A percentile compares a stretch with the other conserved stretches of the same genome.
Evolutionary conservation across 345 rosid genomes (phyloP).

Genomic region (Hibiscus syriacus): DNA sequence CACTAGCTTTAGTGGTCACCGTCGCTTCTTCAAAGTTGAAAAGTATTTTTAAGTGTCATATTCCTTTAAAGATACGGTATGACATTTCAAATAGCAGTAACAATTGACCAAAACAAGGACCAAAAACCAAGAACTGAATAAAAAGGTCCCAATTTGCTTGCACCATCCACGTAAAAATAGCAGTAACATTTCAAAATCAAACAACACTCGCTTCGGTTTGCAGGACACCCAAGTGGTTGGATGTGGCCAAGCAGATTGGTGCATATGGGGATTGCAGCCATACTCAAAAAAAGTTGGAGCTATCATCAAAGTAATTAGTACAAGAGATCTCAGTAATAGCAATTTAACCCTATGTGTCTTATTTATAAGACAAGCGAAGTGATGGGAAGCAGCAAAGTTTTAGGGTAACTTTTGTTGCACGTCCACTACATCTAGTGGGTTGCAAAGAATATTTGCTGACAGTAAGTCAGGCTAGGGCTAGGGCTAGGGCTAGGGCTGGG

Average conservation of each 20-base stretch:
- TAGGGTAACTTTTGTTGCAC: neutral
- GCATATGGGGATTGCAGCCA: too few species aligned
- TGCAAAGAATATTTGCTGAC: neutral
- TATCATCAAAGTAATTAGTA: too few species aligned
- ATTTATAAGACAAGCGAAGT: too few species aligned
- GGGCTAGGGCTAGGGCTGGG: too few species aligned
- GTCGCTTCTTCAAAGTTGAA: constrained; percentile 5
- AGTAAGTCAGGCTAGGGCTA: neutral
- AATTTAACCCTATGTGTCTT: too few species aligned
- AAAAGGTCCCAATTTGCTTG: neutral
- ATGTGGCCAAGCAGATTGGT: too few species aligned
- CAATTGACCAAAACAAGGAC: constrained; percentile 21
- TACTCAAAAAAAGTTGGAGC: too few species aligned
- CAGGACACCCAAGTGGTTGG: too few species aligned
- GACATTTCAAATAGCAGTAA: constrained; percentile 14
- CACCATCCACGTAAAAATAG: neutral
- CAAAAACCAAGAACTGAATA: neutral
- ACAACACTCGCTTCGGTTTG: too few species aligned
- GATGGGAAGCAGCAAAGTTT: too few species aligned
- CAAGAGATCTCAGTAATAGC: too few species aligned
- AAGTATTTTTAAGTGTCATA: constrained; percentile 5
- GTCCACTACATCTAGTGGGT: neutral
- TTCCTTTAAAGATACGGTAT: neutral
- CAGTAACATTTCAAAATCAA: too few species aligned
- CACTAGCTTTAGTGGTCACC: neutral